Evolutionary conservation across 208 protist genomes (phyloP), one percentile per base, ranked within the genome.

Genomic region (Leishmania martiniquensis): DNA sequence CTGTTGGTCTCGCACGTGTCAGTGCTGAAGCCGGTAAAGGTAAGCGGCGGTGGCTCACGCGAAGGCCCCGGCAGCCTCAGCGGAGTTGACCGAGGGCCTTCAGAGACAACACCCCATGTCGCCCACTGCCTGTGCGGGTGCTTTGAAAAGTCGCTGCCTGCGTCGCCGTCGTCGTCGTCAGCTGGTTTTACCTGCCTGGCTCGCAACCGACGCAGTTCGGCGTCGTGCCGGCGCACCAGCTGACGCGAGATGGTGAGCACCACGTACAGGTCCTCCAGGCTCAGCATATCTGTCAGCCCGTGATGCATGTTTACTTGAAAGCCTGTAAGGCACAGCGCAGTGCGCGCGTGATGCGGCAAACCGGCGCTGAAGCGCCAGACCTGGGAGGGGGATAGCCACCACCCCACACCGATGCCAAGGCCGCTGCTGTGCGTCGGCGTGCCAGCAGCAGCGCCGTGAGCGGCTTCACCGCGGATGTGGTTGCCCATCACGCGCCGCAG

Each of bases 201-300:
- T 20, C 68, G 68, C 68, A 59, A 32, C 47, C 20, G 52, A 29
- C 2, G 75, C 71, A 22, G 70, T 45, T 29, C 66, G 37, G 1
- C 51, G 12, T 51, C 71, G 78, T 45, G 68, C 45, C 10, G 62
- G 34, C 51, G 54, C 66, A 79, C 71, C 15, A 63, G 67, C 72
- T 85, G 87, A 9, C 89, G 84, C 44, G 85, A 84, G 4, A 89
- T n/a, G 54, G 80, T 87, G 52, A 85, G 80, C 52, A 95, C 83
- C 71, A 91, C 87, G 55, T 92, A 92, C 17, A 95, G 73, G 70
- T 95, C 91, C 80, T 93, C 89, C 65, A 92, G 47, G 44, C 63
- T 75, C 60, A 95, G 77, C 47, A 82, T 71, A 52, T 88, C 84
- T 1, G 78, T 65, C 25, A 86, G 44, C 17, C 81, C 83, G 69